A percentile compares a stretch with the other conserved stretches of the same genome.
These are phyloP conservation scores for Penicillium malachiteum DNA, from an alignment of 495 filamentous ascomycete species.

Conservation along the genomic window DNA sequence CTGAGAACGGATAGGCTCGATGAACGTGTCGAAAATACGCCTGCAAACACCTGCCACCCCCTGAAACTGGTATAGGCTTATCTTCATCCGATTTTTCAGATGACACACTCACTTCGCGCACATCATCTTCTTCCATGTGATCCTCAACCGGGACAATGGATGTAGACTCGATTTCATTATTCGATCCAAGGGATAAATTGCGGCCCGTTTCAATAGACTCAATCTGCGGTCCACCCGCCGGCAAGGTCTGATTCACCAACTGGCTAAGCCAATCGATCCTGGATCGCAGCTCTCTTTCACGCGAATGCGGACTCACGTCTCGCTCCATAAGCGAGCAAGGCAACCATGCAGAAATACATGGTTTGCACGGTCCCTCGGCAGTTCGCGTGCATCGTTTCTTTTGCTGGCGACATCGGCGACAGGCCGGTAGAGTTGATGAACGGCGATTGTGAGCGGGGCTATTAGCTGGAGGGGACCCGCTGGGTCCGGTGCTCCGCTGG, in stretches of 20 bases:
- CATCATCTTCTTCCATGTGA: neutral
- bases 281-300: constrained; percentile 14
- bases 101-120: neutral
- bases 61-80: neutral
- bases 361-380: constrained; percentile 9
- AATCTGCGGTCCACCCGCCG: constrained; percentile 3
- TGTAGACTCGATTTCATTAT: neutral
- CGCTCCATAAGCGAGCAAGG: constrained; percentile 16
- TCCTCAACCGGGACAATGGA: neutral
- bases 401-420: constrained; percentile 22
- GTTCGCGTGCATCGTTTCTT: constrained; percentile 27
- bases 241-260: constrained; percentile 13
- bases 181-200: neutral
- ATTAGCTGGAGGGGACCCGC: neutral
- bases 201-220: constrained; percentile 15
- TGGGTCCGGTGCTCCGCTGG: neutral
- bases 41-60: constrained; percentile 9
- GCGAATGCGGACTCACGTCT: constrained; percentile 8
- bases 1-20: constrained; percentile 23
- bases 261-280: constrained; percentile 16
- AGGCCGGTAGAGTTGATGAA: constrained; percentile 14
- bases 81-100: neutral
- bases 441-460: constrained; percentile 4
- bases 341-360: constrained; percentile 12
- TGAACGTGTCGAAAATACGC: constrained; percentile 29